Evolutionary conservation across 306 rosid genomes (phyloP), one percentile per base, ranked within the genome.

Genomic region (Cotoneaster glaucophyllus): DNA sequence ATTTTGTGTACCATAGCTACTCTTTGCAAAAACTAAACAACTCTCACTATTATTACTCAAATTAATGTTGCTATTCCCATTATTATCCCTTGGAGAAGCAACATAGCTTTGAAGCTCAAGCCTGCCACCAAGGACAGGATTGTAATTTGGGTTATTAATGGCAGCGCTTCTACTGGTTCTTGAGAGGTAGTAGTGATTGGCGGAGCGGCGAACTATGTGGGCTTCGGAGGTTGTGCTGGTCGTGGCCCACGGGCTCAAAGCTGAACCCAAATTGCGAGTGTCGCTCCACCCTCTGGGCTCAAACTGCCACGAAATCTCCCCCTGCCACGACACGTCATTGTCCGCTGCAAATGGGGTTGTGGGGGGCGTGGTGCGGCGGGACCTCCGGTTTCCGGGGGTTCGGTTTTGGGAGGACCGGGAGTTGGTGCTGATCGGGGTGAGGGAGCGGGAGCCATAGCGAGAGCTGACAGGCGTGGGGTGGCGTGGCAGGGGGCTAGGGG

Each of bases 271-370:
- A 69, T 70, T 82, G 65, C 81, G 86, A 53, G 74, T 61, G 18
- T 84, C 92, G 0, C 57, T 81, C 90, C 82, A 85, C 11, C 95
- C 91, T 0, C 74, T 79, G 24, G 98, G 85, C 85, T 87, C 85
- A 48, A 88, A 86, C 56, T 90, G 89, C 97, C 98, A 94, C 4
- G 96, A 94, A 74, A 94, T 78, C 81, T 90, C 95, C 11, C 80
- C 82, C 70, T 86, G 88, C 98, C 96, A 90, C 24, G 97, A 91
- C 67, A n/a, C 77, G 34, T 90, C 95, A 4, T 83, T 74, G 32
- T 94, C 93, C 11, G 96, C 65, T 8, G 93, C 91, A 41, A 91
- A 88, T 21, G 97, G 91, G 7, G 94, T 83, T 4, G 85, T 18
- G 5, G 95, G 98, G 52, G 82, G 39, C 22, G 71, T 58, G 68